Percentiles rank a stretch among this genome's conserved stretches.
phyloP scores from a whole-genome alignment of 140 eudicot species.

The Bidens hawaiensis region DNA sequence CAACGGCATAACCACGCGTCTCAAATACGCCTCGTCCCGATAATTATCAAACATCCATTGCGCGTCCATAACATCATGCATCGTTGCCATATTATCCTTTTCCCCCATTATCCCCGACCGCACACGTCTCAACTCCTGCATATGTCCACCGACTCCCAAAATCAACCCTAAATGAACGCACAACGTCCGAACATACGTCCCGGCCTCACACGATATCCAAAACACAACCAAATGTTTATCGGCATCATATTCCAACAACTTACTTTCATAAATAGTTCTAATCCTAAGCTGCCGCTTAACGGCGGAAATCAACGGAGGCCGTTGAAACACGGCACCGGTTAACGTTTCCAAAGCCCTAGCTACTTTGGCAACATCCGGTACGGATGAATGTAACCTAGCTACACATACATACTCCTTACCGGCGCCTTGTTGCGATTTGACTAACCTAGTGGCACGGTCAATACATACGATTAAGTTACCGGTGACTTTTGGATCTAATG shows the following conservation, averaged over 20 bases:
- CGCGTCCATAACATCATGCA: conserved; percentile 95
- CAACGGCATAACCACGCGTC: too few relatives aligned
- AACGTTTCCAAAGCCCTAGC: conserved; percentile 72
- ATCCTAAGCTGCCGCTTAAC: too few relatives aligned
- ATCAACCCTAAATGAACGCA: conserved; percentile 86
- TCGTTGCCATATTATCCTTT: conserved; percentile 81
- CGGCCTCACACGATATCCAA: conserved; percentile 93
- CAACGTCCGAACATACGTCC: conserved; percentile 83
- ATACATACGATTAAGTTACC: conserved; percentile 80
- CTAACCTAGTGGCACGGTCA: conserved; percentile 76
- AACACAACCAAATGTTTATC: conserved; percentile 84
- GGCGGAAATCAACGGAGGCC: too few relatives aligned
- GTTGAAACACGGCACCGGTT: conserved; percentile 77
- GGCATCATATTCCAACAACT: conserved; percentile 73
- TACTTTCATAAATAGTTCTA: conserved; percentile 79
- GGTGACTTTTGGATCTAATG: conserved; percentile 88
- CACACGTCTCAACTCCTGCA: conserved; percentile 87
- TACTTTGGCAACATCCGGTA: conserved; percentile 64
- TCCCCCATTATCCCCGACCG: conserved; percentile 90
- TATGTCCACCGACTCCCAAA: too few relatives aligned
- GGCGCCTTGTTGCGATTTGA: conserved; percentile 94
- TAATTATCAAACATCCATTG: too few relatives aligned
- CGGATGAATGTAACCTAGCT: conserved; percentile 63
- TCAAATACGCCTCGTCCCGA: too few relatives aligned
- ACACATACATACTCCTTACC: conserved; percentile 91